phyloP scores from a whole-genome alignment of 2,329 filamentous ascomycete species.

The Rutstroemia sp. region DNA sequence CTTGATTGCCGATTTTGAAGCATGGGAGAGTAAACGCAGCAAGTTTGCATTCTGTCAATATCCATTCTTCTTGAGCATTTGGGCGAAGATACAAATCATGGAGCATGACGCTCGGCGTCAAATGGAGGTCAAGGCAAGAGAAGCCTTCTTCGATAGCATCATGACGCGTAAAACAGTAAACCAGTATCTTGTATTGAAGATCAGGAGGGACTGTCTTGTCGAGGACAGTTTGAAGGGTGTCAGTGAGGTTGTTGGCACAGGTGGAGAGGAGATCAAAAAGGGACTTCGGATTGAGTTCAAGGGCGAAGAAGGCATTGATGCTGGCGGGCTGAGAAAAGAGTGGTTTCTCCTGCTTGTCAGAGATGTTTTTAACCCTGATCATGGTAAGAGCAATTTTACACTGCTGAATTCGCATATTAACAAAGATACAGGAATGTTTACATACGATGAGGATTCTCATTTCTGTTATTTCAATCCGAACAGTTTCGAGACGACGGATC shows the following conservation, averaged over 20 bases:
- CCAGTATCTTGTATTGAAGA: conserved; percentile 68
- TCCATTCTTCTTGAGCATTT: conserved; percentile 84
- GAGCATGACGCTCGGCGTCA: conserved; percentile 83
- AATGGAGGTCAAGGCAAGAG: conserved; percentile 81
- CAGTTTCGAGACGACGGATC: conserved; percentile 84
- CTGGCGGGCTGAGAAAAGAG: conserved; percentile 82
- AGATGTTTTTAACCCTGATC: conserved; percentile 85
- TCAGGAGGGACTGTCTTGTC: conserved; percentile 78
- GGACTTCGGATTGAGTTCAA: conserved; percentile 76
- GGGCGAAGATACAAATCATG: conserved; percentile 84
- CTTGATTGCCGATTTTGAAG: conserved; percentile 76
- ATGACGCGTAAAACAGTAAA: conserved; percentile 66
- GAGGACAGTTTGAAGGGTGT: conserved; percentile 82
- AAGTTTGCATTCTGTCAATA: conserved; percentile 90
- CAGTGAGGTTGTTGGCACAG: conserved; percentile 74
- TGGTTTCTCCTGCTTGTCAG: conserved; percentile 87
- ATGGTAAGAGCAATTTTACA: conserved; percentile 50
- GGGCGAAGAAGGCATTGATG: conserved; percentile 87
- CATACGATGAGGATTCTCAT: conserved; percentile 83
- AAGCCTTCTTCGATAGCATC: conserved; percentile 88
- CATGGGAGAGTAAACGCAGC: conserved; percentile 68
- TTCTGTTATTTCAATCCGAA: conserved; percentile 92
- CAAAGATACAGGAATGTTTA: conserved; percentile 63
- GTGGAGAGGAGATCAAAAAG: conserved; percentile 84
- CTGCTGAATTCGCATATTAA: conserved; percentile 11